Percentiles rank a stretch among this genome's conserved stretches.
These are phyloP conservation scores for Ascochyta lentis DNA, from an alignment of 2,329 filamentous ascomycete species.

Conservation along the genomic window DNA sequence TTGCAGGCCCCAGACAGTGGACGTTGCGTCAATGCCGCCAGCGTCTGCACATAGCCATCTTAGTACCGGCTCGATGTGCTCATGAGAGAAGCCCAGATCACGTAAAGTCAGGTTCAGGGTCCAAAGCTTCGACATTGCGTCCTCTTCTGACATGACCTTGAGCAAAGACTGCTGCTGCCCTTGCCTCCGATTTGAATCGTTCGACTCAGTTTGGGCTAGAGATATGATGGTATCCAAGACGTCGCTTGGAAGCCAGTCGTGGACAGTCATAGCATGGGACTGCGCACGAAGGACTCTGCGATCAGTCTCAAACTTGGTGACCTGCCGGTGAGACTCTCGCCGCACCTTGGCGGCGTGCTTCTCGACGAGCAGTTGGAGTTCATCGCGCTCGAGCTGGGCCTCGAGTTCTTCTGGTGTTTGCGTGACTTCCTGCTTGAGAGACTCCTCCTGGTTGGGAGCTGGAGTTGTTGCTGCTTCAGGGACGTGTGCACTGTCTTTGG, in stretches of 20 bases:
- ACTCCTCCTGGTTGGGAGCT: constrained; percentile 16
- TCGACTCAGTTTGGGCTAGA: constrained; percentile 69
- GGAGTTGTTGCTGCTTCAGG: constrained; percentile 13
- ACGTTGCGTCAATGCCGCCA: constrained; percentile 58
- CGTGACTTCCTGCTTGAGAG: constrained; percentile 50
- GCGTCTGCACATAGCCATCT: constrained; percentile 48
- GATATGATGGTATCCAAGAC: constrained; percentile 79
- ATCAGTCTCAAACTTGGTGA: constrained; percentile 81
- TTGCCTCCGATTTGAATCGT: constrained; percentile 58
- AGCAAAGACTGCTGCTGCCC: constrained; percentile 48
- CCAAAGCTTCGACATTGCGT: constrained; percentile 82
- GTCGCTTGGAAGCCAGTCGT: constrained; percentile 81
- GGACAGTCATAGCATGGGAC: constrained; percentile 73
- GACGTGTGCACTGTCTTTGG: constrained; percentile 23
- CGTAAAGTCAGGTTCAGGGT: constrained; percentile 76
- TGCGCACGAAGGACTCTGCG: constrained; percentile 80
- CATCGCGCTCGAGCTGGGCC: constrained; percentile 85
- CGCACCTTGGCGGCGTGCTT: constrained; percentile 80
- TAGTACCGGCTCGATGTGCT: constrained; percentile 40
- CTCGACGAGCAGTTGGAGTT: constrained; percentile 86
- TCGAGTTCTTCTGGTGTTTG: constrained; percentile 87
- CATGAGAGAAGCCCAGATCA: constrained; percentile 69
- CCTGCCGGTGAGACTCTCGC: constrained; percentile 79
- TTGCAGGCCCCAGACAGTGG: constrained; percentile 80
- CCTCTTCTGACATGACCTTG: constrained; percentile 70